phyloP scores from a whole-genome alignment of 495 filamentous ascomycete genomes.

The Xylaria cubensis region DNA sequence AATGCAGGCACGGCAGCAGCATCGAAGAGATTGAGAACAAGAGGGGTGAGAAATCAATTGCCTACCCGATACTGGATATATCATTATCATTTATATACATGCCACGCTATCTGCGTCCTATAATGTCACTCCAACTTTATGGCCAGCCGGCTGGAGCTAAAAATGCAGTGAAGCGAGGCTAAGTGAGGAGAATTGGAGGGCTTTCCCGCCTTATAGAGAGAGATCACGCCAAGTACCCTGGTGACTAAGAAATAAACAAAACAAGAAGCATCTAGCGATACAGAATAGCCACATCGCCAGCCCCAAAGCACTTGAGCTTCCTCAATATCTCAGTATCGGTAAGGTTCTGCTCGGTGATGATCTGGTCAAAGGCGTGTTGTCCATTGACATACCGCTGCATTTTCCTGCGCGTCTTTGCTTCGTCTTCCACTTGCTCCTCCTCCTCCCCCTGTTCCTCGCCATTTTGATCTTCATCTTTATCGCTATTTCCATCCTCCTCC shows the following conservation, averaged over 20 bases:
- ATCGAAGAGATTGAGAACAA: no score
- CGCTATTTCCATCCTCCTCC: neutral
- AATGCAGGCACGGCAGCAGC: neutral
- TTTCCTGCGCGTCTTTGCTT: slow-evolving; percentile 57
- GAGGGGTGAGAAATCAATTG: no score
- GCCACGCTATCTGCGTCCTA: no score
- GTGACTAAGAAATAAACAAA: no score
- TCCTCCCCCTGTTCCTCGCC: slow-evolving; percentile 19
- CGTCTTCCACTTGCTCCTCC: neutral
- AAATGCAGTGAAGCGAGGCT: no score
- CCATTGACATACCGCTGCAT: slow-evolving; percentile 79
- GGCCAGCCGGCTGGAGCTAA: no score
- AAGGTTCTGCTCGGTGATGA: slow-evolving; percentile 77
- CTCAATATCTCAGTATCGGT: slow-evolving; percentile 64
- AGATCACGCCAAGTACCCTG: no score
- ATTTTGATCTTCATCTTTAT: slow-evolving; percentile 15
- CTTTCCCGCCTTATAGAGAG: no score
- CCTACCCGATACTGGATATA: no score
- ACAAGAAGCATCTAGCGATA: slow-evolving; percentile 46
- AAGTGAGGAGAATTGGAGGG: no score
- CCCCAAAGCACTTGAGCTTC: slow-evolving; percentile 50
- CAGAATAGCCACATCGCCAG: slow-evolving; percentile 57
- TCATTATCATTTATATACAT: no score
- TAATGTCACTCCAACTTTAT: no score
- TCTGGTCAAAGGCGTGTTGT: slow-evolving; percentile 85